Conservation (phyloP, 306 rosid genomes). For the Pterocarpus macrocarpus region DNA sequence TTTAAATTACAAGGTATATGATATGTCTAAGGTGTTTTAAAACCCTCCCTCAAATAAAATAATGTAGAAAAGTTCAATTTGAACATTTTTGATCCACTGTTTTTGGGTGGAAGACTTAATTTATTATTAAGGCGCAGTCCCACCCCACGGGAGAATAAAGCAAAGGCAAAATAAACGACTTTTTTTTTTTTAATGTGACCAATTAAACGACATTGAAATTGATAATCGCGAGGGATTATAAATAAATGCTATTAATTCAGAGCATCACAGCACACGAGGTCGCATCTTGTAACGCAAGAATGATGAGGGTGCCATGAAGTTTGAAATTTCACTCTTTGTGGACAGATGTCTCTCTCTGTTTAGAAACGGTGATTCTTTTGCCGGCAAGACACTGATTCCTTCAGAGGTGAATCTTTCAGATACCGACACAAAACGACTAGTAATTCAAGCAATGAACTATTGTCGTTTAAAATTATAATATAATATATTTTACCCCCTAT, state of each 20-base stretch:
- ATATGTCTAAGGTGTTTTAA: too few relatives aligned
- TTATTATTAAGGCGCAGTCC: not conserved
- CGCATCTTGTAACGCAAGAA: slow-evolving; percentile 2
- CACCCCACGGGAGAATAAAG: not conserved
- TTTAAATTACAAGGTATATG: too few relatives aligned
- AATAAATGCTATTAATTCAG: too few relatives aligned
- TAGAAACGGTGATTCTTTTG: slow-evolving; percentile 31
- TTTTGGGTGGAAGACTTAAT: not conserved
- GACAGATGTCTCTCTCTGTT: not conserved
- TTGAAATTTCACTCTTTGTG: not conserved
- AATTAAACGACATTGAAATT: slow-evolving; percentile 16
- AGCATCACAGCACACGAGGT: slow-evolving; percentile 35
- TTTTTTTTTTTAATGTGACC: not conserved
- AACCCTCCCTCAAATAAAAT: not conserved
- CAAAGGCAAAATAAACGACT: not conserved
- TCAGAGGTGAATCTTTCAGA: slow-evolving; percentile 49
- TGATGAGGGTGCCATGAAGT: not conserved
- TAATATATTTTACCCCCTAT: not conserved
- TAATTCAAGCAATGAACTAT: not conserved
- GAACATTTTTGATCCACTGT: slow-evolving; percentile 31
- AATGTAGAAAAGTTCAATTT: slow-evolving; percentile 41
- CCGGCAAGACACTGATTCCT: slow-evolving; percentile 31
- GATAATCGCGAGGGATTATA: slow-evolving; percentile 37
- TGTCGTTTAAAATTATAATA: not conserved
- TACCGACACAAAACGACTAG: not conserved